A percentile compares a stretch with the other conserved stretches of the same genome.
Evolutionary conservation across 176 grass and related monocot species (phyloP).

Genomic region (Urochloa ruziziensis): DNA sequence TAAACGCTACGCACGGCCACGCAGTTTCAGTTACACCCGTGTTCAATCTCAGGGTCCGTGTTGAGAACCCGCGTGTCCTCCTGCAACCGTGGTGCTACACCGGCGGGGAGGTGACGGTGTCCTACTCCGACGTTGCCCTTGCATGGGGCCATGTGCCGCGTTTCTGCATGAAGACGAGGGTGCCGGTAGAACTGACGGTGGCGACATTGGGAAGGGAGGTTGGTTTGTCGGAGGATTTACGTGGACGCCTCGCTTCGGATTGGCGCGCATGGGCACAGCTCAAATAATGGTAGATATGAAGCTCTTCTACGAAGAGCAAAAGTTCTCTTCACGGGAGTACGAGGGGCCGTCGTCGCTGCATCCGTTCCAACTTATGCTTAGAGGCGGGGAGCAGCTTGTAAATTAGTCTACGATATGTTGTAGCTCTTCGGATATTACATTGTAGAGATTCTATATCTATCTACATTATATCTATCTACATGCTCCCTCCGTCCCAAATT

Average conservation of each 20-base stretch:
- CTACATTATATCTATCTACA: too few species aligned
- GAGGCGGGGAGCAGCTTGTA: too few species aligned
- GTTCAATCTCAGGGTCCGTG: conserved; percentile 4
- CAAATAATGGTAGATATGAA: neutral
- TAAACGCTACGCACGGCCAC: neutral
- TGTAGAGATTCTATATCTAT: too few species aligned
- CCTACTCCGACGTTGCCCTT: conserved; percentile 4
- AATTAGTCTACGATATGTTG: neutral
- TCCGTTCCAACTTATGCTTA: neutral
- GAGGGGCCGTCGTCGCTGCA: neutral
- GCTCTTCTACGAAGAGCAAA: neutral
- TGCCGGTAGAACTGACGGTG: neutral
- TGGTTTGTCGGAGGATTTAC: neutral
- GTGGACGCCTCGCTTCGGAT: neutral
- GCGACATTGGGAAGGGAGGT: neutral
- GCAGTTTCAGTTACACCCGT: neutral
- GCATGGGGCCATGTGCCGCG: neutral
- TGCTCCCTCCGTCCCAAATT: too few species aligned
- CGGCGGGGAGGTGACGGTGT: conserved; percentile 7
- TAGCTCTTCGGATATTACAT: too few species aligned
- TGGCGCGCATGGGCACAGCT: neutral
- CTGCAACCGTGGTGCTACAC: conserved; percentile 6
- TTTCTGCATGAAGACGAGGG: neutral
- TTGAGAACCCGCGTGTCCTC: neutral
- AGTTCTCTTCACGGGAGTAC: neutral